Conservation (phyloP, 495 filamentous ascomycete genomes). For the Xylaria palmicola region DNA sequence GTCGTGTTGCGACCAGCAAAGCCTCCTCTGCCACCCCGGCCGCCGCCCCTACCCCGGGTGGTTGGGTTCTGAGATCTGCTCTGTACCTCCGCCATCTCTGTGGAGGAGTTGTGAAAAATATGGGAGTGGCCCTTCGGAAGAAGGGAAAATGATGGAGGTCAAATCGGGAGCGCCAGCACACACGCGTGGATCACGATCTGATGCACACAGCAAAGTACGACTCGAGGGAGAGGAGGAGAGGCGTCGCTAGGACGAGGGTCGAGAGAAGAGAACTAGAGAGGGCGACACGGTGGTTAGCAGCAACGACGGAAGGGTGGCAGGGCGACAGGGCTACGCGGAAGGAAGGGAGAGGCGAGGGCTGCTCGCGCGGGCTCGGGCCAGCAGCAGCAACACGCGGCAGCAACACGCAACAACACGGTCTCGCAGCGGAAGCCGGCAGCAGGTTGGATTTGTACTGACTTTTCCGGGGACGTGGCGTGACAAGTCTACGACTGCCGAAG, state of each 20-base stretch:
- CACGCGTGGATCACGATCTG: slow-evolving; percentile 7
- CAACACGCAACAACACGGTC: neutral
- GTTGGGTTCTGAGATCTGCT: slow-evolving; percentile 59
- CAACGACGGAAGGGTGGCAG: neutral
- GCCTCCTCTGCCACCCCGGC: slow-evolving; percentile 80
- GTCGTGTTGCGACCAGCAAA: slow-evolving; percentile 65
- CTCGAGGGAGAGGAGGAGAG: slow-evolving; percentile 17
- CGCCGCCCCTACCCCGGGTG: slow-evolving; percentile 74
- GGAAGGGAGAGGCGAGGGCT: no score
- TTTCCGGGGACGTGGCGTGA: slow-evolving; percentile 20
- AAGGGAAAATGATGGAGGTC: slow-evolving; percentile 38
- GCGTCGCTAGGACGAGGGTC: slow-evolving; percentile 2
- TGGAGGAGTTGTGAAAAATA: slow-evolving; percentile 35
- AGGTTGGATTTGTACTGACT: slow-evolving; percentile 13
- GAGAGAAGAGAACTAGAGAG: neutral
- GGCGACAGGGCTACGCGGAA: neutral
- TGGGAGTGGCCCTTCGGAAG: slow-evolving; percentile 46
- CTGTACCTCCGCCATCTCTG: slow-evolving; percentile 89
- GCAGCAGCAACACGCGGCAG: no score
- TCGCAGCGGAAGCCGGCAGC: neutral
- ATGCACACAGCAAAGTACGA: slow-evolving; percentile 2
- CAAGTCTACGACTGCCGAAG: slow-evolving; percentile 6
- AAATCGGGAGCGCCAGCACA: slow-evolving; percentile 25
- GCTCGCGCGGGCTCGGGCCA: no score
- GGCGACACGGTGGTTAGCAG: neutral